Evolutionary conservation across 208 protist genomes (phyloP).

Genomic region (Wallacemonas sp.): DNA sequence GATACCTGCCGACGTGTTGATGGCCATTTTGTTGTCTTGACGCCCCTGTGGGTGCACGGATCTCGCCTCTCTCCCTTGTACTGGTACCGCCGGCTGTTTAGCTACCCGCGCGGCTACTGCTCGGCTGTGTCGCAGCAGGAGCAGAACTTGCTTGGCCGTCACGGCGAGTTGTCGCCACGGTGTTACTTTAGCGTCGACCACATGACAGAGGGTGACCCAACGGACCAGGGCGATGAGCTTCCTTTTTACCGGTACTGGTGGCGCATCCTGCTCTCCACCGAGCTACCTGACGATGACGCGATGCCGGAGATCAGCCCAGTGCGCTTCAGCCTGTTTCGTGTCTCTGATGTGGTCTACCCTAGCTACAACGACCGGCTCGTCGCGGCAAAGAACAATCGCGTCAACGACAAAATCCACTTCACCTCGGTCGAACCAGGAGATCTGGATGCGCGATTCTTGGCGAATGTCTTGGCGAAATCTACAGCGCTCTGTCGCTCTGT

Average conservation of each 20-base stretch:
- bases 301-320: constrained; percentile 28
- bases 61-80: constrained; percentile 55
- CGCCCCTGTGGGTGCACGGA: constrained; percentile 57
- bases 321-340: constrained; percentile 61
- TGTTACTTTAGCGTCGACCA: constrained; percentile 37
- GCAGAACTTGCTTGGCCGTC: constrained; percentile 42
- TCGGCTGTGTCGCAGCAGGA: constrained; percentile 56
- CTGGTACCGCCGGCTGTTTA: constrained; percentile 55
- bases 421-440: constrained; percentile 31
- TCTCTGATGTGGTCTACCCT: constrained; percentile 65
- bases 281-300: constrained; percentile 34
- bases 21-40: constrained; percentile 64
- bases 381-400: constrained; percentile 59
- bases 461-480: constrained; percentile 50
- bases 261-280: constrained; percentile 37
- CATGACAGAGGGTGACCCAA: constrained; percentile 29
- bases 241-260: constrained; percentile 42
- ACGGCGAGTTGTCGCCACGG: constrained; percentile 34
- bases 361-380: constrained; percentile 50
- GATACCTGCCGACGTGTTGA: constrained; percentile 64
- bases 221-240: constrained; percentile 17
- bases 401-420: constrained; percentile 33
- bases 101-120: constrained; percentile 46
- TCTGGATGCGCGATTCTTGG: constrained; percentile 52
- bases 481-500: constrained; percentile 57